phyloP scores from a whole-genome alignment of 768 basidiomycete genomes.

The Antrodiella citrinella region DNA sequence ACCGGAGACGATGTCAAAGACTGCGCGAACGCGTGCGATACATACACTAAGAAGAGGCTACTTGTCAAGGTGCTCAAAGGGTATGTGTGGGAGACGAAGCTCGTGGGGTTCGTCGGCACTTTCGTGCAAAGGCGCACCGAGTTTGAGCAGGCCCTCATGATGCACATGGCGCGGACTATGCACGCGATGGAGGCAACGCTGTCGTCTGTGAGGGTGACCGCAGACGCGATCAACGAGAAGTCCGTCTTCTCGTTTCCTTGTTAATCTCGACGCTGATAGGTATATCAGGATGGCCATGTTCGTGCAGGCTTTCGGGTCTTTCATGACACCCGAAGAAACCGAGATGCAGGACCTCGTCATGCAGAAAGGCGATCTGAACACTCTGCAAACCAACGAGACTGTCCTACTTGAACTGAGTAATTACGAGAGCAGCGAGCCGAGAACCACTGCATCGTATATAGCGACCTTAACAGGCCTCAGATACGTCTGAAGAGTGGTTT shows the following conservation, averaged over 20 bases:
- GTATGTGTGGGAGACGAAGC: conserved; percentile 20
- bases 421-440: conserved; percentile 6
- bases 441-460: too few species aligned
- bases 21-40: conserved; percentile 26
- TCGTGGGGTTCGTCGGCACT: conserved; percentile 16
- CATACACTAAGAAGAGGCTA: conserved; percentile 23
- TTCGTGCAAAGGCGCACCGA: conserved; percentile 20
- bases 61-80: conserved; percentile 22
- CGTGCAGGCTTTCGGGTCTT: not conserved
- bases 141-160: conserved; percentile 21
- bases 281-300: conserved; percentile 1
- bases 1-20: conserved; percentile 24
- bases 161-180: conserved; percentile 20
- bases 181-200: conserved; percentile 5
- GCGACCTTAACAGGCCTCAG: too few species aligned
- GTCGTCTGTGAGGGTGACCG: not conserved
- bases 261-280: not conserved
- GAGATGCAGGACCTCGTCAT: conserved; percentile 7
- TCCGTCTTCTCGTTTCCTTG: not conserved
- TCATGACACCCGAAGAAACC: conserved; percentile 11
- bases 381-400: conserved; percentile 12
- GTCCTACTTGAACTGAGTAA: conserved; percentile 13
- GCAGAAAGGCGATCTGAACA: conserved; percentile 16
- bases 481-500: too few species aligned
- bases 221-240: not conserved